Evolutionary conservation across 331 rosid genomes (phyloP).

Genomic region (Quercus lobata): DNA sequence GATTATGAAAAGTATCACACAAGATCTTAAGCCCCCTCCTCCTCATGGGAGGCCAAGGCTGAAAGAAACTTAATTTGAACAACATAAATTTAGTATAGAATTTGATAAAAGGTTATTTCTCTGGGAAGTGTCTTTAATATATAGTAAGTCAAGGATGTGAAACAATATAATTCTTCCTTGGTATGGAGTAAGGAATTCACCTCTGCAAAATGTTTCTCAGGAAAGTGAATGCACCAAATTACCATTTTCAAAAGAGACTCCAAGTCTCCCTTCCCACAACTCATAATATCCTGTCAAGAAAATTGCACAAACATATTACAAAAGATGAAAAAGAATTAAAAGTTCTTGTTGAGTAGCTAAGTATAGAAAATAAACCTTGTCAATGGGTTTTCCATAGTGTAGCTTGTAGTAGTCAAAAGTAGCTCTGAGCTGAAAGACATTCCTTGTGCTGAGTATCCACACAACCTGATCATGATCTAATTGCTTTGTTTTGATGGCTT

Average conservation of each 20-base stretch:
- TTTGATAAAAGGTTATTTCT: no score
- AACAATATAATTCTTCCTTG: neutral
- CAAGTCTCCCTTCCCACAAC: conserved; percentile 53
- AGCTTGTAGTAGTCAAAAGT: conserved; percentile 62
- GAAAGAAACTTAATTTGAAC: no score
- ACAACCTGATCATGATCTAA: conserved; percentile 53
- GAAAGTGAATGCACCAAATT: conserved; percentile 61
- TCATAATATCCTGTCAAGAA: conserved; percentile 53
- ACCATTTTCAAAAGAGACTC: conserved; percentile 43
- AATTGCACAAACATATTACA: conserved; percentile 7
- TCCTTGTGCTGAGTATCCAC: conserved; percentile 81
- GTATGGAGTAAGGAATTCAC: conserved; percentile 28
- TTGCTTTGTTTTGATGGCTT: conserved; percentile 54
- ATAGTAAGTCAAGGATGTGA: neutral
- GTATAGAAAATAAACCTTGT: conserved; percentile 47
- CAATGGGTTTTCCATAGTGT: conserved; percentile 52
- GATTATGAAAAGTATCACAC: no score
- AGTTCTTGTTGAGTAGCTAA: neutral
- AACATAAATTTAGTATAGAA: no score
- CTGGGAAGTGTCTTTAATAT: neutral
- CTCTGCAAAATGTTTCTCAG: conserved; percentile 90
- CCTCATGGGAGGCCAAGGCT: no score
- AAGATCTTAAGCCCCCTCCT: no score
- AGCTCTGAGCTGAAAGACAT: conserved; percentile 69
- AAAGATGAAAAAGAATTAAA: neutral